phyloP scores from a whole-genome alignment of 176 grass and related monocot genomes.

The Avena eriantha region DNA sequence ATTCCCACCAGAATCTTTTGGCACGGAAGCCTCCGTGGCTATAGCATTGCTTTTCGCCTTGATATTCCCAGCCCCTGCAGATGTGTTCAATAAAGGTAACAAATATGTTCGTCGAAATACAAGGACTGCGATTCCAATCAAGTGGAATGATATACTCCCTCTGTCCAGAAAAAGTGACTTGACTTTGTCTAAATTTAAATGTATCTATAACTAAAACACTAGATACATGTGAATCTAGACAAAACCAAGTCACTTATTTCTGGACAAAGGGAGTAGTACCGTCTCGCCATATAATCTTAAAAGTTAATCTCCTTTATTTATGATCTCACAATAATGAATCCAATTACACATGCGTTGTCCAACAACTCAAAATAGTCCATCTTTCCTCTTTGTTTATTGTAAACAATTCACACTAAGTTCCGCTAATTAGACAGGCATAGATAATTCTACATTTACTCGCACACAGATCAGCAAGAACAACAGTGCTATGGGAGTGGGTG shows the following conservation, averaged over 20 bases:
- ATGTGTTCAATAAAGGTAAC: slow-evolving; percentile 13
- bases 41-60: slow-evolving; percentile 46
- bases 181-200: too few relatives aligned
- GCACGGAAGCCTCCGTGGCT: slow-evolving; percentile 43
- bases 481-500: background rate
- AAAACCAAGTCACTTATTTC: too few relatives aligned
- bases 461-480: slow-evolving; percentile 17
- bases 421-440: background rate
- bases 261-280: too few relatives aligned
- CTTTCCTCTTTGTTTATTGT: background rate
- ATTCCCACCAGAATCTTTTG: slow-evolving; percentile 66
- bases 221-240: too few relatives aligned
- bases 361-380: background rate
- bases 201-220: too few relatives aligned
- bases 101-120: background rate
- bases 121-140: slow-evolving; percentile 23
- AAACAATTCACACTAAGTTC: background rate
- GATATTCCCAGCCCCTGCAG: slow-evolving; percentile 56
- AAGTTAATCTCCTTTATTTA: background rate
- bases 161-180: too few relatives aligned
- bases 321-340: slow-evolving; percentile 9
- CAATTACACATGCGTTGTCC: slow-evolving; percentile 15
- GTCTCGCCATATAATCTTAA: background rate
- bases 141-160: background rate
- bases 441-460: slow-evolving; percentile 1